These are phyloP conservation scores for Gnaphalium uliginosum DNA, from an alignment of 129 eudicot species.

Conservation along the genomic window DNA sequence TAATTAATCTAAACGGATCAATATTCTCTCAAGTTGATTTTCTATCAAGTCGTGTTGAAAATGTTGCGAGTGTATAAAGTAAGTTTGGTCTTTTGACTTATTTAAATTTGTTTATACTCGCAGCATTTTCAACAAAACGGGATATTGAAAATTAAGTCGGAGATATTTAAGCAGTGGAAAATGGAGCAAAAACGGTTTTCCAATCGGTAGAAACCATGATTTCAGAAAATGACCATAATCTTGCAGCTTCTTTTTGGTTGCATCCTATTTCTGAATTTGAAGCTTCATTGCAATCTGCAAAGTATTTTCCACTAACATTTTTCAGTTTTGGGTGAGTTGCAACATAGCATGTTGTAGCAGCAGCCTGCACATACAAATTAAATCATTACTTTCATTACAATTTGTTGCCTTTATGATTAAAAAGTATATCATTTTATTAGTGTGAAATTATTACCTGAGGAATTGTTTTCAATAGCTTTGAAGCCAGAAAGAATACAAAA, in stretches of 20 bases:
- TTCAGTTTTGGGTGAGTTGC: slow-evolving; percentile 62
- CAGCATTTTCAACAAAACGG: not conserved
- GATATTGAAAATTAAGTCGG: not conserved
- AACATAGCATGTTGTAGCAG: slow-evolving; percentile 93
- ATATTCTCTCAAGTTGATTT: no score
- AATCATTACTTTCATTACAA: not conserved
- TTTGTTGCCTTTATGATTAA: not conserved
- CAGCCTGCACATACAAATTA: slow-evolving; percentile 52
- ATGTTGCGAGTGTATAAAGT: not conserved
- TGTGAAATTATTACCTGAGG: slow-evolving; percentile 64
- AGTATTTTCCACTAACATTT: slow-evolving; percentile 71
- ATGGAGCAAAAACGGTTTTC: slow-evolving; percentile 37
- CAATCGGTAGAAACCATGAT: slow-evolving; percentile 48
- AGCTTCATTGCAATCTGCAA: slow-evolving; percentile 83
- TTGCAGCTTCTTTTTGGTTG: slow-evolving; percentile 60
- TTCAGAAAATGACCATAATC: slow-evolving; percentile 77
- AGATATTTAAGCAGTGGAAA: slow-evolving; percentile 19
- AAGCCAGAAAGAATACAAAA: slow-evolving; percentile 73
- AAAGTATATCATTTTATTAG: not conserved
- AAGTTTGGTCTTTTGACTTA: not conserved
- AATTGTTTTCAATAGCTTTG: slow-evolving; percentile 81
- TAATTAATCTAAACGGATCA: not conserved
- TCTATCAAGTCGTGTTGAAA: no score
- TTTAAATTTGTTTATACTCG: not conserved
- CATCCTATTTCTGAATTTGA: slow-evolving; percentile 61